Conservation (phyloP, 805 yeast genomes). For the Zygoascus ofunaensis region DNA sequence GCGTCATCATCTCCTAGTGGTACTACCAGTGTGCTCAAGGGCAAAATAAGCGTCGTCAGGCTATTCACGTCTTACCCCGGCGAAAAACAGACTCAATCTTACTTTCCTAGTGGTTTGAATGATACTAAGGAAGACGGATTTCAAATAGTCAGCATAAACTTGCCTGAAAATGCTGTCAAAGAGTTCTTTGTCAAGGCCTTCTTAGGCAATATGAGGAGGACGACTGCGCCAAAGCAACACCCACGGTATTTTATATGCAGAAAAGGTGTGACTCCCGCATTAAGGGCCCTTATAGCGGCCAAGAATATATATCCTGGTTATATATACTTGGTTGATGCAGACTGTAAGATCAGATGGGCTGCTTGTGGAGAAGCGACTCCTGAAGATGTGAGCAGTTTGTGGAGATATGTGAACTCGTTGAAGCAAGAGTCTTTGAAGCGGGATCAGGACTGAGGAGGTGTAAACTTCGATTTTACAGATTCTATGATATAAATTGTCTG, state of each 20-base stretch:
- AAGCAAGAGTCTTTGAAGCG: conserved; percentile 34
- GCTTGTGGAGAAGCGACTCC: conserved; percentile 72
- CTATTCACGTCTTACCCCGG: conserved; percentile 64
- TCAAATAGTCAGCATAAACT: conserved; percentile 67
- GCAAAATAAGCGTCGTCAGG: conserved; percentile 55
- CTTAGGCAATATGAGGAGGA: conserved; percentile 35
- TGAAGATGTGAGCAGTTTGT: conserved; percentile 53
- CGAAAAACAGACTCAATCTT: conserved; percentile 52
- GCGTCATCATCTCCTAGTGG: conserved; percentile 20
- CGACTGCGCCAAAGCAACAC: conserved; percentile 41
- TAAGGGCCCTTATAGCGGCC: conserved; percentile 51
- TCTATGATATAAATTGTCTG: neutral
- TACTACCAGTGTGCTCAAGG: conserved; percentile 35
- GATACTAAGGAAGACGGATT: conserved; percentile 35
- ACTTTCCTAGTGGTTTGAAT: conserved; percentile 39
- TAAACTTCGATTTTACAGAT: neutral
- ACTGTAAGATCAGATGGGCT: conserved; percentile 81
- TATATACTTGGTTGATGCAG: conserved; percentile 64
- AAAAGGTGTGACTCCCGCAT: conserved; percentile 44
- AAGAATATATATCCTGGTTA: conserved; percentile 79
- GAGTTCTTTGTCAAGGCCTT: conserved; percentile 52
- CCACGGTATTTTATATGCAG: conserved; percentile 56
- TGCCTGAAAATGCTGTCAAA: conserved; percentile 68
- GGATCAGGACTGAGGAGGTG: neutral
- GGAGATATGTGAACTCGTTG: conserved; percentile 58